These are phyloP conservation scores for Tuctoria greenei DNA, from an alignment of 176 grass and related monocot genomes.

Conservation along the genomic window DNA sequence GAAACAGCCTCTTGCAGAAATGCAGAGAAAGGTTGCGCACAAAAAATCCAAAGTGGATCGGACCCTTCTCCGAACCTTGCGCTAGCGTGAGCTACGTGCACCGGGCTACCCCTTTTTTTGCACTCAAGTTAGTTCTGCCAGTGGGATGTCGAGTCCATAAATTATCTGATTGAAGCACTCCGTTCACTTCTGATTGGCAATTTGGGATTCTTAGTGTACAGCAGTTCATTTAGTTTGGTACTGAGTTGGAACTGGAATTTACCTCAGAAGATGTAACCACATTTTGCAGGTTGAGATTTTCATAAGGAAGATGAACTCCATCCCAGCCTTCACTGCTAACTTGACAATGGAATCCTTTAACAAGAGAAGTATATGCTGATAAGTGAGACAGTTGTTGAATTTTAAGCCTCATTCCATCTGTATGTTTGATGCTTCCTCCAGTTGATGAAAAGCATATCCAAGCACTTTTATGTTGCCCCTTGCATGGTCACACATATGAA, in stretches of 20 bases:
- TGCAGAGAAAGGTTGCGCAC: too few species aligned
- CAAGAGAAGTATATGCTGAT: constrained; percentile 77
- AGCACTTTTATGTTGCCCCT: neutral
- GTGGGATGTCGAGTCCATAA: neutral
- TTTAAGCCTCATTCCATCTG: constrained; percentile 1
- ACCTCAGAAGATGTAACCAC: constrained; percentile 5
- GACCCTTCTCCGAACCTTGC: too few species aligned
- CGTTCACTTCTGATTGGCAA: neutral
- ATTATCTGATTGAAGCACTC: neutral
- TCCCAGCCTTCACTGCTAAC: constrained; percentile 92
- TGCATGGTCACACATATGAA: neutral
- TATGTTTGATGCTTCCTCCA: neutral
- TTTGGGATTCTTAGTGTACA: constrained; percentile 4
- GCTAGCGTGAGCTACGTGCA: too few species aligned
- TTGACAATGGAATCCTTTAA: constrained; percentile 94
- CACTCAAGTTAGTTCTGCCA: neutral
- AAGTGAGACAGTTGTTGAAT: neutral
- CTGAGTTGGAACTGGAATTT: neutral
- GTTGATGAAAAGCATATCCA: constrained; percentile 1
- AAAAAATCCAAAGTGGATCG: too few species aligned
- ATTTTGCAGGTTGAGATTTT: constrained; percentile 84
- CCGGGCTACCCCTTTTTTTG: too few species aligned
- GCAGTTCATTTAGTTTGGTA: neutral
- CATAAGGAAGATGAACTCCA: constrained; percentile 86
- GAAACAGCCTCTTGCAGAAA: too few species aligned